Conservation (phyloP, 208 protist genomes). For the Wallacemonas sp. region DNA sequence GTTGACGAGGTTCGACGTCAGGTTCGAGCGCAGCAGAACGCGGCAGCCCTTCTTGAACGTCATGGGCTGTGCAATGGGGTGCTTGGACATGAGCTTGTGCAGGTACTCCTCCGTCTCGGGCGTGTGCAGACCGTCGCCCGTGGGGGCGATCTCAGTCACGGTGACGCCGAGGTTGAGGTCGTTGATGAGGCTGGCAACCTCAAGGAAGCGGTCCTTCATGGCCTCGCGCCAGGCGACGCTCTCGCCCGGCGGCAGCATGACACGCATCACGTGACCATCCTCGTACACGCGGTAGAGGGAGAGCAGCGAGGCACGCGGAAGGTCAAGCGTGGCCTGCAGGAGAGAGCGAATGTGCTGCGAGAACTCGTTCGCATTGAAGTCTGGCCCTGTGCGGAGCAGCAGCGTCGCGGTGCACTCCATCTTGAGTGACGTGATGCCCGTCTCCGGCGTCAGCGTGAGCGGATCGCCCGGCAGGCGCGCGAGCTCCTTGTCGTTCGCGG, state of each 20-base stretch:
- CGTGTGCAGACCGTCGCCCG: slow-evolving; percentile 80
- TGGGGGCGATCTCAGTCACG: slow-evolving; percentile 81
- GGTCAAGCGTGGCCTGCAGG: slow-evolving; percentile 76
- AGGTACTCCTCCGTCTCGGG: slow-evolving; percentile 79
- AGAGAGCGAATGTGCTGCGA: slow-evolving; percentile 70
- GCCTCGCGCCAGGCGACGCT: slow-evolving; percentile 79
- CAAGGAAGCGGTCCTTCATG: slow-evolving; percentile 80
- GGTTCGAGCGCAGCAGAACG: slow-evolving; percentile 79
- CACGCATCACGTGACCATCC: slow-evolving; percentile 85
- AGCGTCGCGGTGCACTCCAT: slow-evolving; percentile 80
- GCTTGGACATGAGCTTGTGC: slow-evolving; percentile 74
- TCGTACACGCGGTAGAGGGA: slow-evolving; percentile 84
- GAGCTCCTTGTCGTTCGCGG: slow-evolving; percentile 77
- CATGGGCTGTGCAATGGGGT: slow-evolving; percentile 83
- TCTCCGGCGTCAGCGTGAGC: slow-evolving; percentile 70
- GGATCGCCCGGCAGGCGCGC: slow-evolving; percentile 68
- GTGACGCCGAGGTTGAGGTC: slow-evolving; percentile 71
- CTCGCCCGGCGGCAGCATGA: slow-evolving; percentile 79
- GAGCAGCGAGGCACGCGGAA: slow-evolving; percentile 73
- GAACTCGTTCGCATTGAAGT: slow-evolving; percentile 76
- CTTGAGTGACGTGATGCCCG: slow-evolving; percentile 77
- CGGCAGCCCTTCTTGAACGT: slow-evolving; percentile 87
- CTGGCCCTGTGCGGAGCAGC: slow-evolving; percentile 71
- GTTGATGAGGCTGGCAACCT: slow-evolving; percentile 76
- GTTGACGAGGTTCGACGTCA: slow-evolving; percentile 80